These are phyloP conservation scores for Monosporascus sp. DNA, from an alignment of 2,329 filamentous ascomycete species.

Conservation along the genomic window DNA sequence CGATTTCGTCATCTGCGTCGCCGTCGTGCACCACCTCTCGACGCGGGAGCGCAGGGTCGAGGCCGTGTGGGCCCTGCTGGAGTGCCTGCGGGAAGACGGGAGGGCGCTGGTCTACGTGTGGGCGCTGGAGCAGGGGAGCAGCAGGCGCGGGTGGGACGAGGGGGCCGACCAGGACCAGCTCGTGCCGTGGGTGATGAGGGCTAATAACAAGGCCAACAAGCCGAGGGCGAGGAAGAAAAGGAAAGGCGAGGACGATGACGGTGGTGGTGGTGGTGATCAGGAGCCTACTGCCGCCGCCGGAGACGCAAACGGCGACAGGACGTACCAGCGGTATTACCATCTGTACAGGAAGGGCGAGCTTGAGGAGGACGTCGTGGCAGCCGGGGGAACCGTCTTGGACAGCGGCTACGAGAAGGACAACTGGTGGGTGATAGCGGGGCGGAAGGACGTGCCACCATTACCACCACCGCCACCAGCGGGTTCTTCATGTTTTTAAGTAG, in stretches of 20 bases:
- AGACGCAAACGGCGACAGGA: constrained; percentile 34
- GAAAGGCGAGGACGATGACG: not conserved
- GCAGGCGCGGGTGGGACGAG: constrained; percentile 83
- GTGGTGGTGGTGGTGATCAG: not conserved
- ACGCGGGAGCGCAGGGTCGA: constrained; percentile 67
- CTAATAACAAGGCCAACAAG: constrained; percentile 23
- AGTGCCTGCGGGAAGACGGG: constrained; percentile 54
- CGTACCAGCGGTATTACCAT: constrained; percentile 90
- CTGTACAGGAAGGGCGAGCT: constrained; percentile 83
- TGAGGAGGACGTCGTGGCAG: constrained; percentile 68
- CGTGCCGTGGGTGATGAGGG: constrained; percentile 83
- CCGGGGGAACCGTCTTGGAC: constrained; percentile 70
- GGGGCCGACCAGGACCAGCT: constrained; percentile 83
- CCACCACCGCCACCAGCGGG: constrained; percentile 3
- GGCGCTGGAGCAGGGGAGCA: constrained; percentile 87
- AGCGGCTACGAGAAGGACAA: constrained; percentile 95
- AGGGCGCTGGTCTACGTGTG: constrained; percentile 83
- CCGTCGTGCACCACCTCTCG: constrained; percentile 89
- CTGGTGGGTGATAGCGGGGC: constrained; percentile 80
- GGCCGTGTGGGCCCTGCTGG: constrained; percentile 66
- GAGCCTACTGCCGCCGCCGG: not conserved
- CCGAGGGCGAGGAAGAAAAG: constrained; percentile 8
- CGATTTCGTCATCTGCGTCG: constrained; percentile 92
- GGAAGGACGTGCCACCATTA: constrained; percentile 3
- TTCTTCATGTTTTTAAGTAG: not conserved